Evolutionary conservation across 202 grass and related monocot genomes (phyloP).

Genomic region (Carex sylvatica): DNA sequence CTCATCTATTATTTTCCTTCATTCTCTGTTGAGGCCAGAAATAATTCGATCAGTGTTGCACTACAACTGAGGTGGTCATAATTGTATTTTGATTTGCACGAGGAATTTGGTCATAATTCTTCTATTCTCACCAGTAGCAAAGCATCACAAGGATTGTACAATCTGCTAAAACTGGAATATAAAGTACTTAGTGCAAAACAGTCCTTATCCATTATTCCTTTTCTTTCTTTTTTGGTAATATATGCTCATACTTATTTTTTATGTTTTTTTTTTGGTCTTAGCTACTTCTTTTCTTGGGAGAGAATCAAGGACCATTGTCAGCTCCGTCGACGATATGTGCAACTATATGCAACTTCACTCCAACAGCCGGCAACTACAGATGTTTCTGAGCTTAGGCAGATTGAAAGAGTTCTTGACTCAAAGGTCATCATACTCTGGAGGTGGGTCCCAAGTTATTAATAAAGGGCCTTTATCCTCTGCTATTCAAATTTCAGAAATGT

Average conservation of each 20-base stretch:
- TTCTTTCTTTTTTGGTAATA: background rate
- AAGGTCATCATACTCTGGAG: constrained; percentile 98
- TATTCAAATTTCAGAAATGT: background rate
- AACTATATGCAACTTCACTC: constrained; percentile 69
- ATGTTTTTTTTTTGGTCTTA: constrained; percentile 17
- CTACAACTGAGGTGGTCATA: background rate
- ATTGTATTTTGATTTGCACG: background rate
- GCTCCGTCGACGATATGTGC: constrained; percentile 88
- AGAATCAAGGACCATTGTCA: constrained; percentile 89
- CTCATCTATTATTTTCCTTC: background rate
- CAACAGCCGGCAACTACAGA: constrained; percentile 68
- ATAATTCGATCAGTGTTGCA: background rate
- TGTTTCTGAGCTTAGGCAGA: constrained; percentile 76
- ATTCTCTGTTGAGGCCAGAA: background rate
- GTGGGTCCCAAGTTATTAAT: constrained; percentile 26
- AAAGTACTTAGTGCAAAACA: background rate
- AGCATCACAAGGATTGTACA: background rate
- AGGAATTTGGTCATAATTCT: background rate
- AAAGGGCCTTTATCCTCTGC: background rate
- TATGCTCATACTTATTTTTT: background rate
- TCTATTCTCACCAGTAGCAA: too few relatives aligned
- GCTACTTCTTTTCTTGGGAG: constrained; percentile 76
- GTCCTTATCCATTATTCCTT: background rate
- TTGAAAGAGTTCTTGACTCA: constrained; percentile 82
- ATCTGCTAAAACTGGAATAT: constrained; percentile 21